These are phyloP conservation scores for Chaetomium strumarium DNA, from an alignment of 2,329 filamentous ascomycete genomes.

Conservation along the genomic window DNA sequence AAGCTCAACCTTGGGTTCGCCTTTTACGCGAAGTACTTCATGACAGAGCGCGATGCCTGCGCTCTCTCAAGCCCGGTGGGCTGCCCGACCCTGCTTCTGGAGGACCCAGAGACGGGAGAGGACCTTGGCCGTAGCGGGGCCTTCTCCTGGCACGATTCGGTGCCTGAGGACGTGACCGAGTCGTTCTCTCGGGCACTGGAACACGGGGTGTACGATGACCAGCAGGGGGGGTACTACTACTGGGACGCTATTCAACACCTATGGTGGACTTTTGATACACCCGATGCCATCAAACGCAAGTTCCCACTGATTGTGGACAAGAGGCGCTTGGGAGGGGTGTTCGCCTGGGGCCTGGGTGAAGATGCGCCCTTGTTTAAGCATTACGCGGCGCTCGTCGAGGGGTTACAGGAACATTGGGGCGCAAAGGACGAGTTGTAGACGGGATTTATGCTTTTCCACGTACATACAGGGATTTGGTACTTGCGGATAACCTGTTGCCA, in stretches of 20 bases:
- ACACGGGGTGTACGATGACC: slow-evolving; percentile 50
- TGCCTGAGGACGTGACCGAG: slow-evolving; percentile 45
- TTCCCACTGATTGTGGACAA: slow-evolving; percentile 52
- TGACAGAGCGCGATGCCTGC: slow-evolving; percentile 41
- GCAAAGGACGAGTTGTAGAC: slow-evolving; percentile 25
- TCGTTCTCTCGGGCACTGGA: slow-evolving; percentile 54
- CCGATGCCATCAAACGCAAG: slow-evolving; percentile 54
- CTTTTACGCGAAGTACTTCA: slow-evolving; percentile 66
- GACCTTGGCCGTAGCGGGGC: slow-evolving; percentile 49
- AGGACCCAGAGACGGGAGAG: slow-evolving; percentile 52
- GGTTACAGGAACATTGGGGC: slow-evolving; percentile 17
- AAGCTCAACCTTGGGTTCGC: slow-evolving; percentile 62
- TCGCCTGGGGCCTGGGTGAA: slow-evolving; percentile 71
- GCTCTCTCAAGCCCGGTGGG: slow-evolving; percentile 45
- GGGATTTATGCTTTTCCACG: too few species aligned
- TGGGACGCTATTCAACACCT: slow-evolving; percentile 53
- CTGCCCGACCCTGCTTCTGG: slow-evolving; percentile 53
- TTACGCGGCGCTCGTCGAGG: slow-evolving; percentile 31
- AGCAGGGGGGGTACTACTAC: slow-evolving; percentile 60
- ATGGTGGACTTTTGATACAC: slow-evolving; percentile 73
- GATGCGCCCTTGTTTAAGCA: slow-evolving; percentile 46
- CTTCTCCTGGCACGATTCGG: slow-evolving; percentile 55
- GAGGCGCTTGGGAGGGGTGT: slow-evolving; percentile 59
- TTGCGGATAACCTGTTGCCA: too few species aligned
- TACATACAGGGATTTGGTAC: background rate